Evolutionary conservation across 306 rosid genomes (phyloP).

Genomic region (Trichosanthes truncata): DNA sequence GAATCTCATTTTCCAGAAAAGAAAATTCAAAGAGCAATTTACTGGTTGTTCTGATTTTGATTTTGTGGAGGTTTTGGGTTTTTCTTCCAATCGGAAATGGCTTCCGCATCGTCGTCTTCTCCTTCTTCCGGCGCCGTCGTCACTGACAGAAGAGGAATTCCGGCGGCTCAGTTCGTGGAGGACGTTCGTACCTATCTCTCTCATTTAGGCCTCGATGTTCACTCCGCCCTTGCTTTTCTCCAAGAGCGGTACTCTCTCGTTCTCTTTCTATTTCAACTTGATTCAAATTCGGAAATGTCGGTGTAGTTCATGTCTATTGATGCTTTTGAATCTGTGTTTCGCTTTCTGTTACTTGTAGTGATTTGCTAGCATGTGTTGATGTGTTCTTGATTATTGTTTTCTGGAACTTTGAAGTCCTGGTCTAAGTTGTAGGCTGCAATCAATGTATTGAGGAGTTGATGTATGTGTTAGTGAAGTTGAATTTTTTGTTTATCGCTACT

Average conservation of each 20-base stretch:
- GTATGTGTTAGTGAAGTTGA: neutral
- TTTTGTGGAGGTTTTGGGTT: constrained; percentile 5
- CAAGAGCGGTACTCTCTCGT: constrained; percentile 42
- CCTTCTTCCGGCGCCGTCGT: constrained; percentile 22
- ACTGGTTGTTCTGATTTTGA: neutral
- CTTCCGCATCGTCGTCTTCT: constrained; percentile 34
- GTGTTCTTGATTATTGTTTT: neutral
- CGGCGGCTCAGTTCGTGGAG: constrained; percentile 86
- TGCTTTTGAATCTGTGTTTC: neutral
- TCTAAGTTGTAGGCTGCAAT: neutral
- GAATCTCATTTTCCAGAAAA: neutral
- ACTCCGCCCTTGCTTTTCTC: constrained; percentile 63
- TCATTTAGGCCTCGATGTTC: constrained; percentile 52
- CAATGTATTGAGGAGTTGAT: neutral
- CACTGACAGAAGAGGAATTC: constrained; percentile 84
- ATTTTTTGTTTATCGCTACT: neutral
- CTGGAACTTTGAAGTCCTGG: neutral
- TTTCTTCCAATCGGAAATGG: constrained; percentile 25
- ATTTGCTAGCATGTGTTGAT: neutral
- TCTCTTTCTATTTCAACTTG: neutral
- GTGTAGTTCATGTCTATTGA: neutral
- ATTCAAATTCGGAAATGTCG: neutral
- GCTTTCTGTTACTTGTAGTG: neutral
- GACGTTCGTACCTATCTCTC: constrained; percentile 79
- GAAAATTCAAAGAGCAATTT: neutral